Percentiles rank a stretch among this genome's conserved stretches.
phyloP scores from a whole-genome alignment of 345 rosid genomes.

The Alliaria petiolata region DNA sequence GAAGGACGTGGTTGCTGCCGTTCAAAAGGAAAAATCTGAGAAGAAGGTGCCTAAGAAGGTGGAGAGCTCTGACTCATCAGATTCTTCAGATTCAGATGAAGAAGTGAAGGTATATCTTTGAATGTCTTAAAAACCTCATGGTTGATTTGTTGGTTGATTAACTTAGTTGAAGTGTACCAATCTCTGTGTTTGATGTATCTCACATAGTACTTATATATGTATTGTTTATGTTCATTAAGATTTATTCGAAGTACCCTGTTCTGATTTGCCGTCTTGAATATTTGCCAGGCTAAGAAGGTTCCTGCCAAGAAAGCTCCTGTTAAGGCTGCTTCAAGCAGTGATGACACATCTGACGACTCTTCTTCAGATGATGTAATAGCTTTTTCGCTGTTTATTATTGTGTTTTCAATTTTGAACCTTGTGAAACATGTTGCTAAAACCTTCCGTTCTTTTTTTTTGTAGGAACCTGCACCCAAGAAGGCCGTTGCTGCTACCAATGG shows the following conservation, averaged over 20 bases:
- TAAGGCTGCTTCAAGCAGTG: slow-evolving; percentile 35
- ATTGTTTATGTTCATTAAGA: background rate
- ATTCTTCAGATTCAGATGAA: slow-evolving; percentile 73
- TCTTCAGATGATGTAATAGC: slow-evolving; percentile 26
- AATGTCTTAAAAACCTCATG: no score
- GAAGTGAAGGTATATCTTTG: slow-evolving; percentile 40
- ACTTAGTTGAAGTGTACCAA: no score
- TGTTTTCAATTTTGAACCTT: background rate
- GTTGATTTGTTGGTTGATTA: background rate
- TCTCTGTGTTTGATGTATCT: background rate
- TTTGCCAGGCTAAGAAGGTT: slow-evolving; percentile 19
- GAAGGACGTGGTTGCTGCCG: slow-evolving; percentile 44
- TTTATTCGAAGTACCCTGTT: background rate
- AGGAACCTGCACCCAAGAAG: slow-evolving; percentile 45
- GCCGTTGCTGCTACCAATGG: slow-evolving; percentile 43
- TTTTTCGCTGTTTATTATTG: background rate
- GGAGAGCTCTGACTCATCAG: slow-evolving; percentile 42
- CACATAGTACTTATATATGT: background rate
- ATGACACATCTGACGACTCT: slow-evolving; percentile 29
- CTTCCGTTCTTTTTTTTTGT: background rate
- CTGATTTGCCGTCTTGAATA: background rate
- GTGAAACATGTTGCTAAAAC: background rate
- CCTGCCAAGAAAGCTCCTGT: slow-evolving; percentile 37
- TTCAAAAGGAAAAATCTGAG: slow-evolving; percentile 43
- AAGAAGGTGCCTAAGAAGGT: slow-evolving; percentile 47